phyloP scores from a whole-genome alignment of 441 rosid species.

The Erysimum cheiri region DNA sequence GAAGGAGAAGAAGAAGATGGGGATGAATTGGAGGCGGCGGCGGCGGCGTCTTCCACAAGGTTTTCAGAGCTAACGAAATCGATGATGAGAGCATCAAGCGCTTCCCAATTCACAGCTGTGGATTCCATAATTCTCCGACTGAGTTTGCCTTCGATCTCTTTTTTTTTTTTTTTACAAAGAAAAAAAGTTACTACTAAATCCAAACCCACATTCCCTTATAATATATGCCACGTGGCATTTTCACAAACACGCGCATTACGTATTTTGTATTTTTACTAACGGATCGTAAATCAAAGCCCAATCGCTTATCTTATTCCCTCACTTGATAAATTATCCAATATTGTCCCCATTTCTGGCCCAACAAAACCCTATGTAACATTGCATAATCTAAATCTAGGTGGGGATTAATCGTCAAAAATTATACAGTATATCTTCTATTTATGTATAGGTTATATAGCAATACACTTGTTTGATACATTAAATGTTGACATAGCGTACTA shows the following conservation, averaged over 20 bases:
- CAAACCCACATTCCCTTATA: not conserved
- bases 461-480: no score
- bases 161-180: not conserved
- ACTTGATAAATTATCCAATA: not conserved
- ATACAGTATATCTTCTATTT: no score
- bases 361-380: not conserved
- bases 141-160: not conserved
- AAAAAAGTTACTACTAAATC: no score
- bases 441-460: no score
- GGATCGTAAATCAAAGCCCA: not conserved
- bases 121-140: slow-evolving; percentile 51
- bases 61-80: slow-evolving; percentile 86
- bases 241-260: not conserved
- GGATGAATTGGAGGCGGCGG: slow-evolving; percentile 50
- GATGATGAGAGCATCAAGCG: slow-evolving; percentile 75
- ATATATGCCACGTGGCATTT: slow-evolving; percentile 22
- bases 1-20: slow-evolving; percentile 54
- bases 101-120: slow-evolving; percentile 83
- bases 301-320: not conserved
- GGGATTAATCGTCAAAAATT: no score
- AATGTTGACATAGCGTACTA: no score
- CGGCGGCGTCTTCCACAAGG: slow-evolving; percentile 59
- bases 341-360: not conserved
- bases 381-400: no score
- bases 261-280: no score